Conservation (phyloP, 2,329 filamentous ascomycete species). For the Akanthomyces lecanii region DNA sequence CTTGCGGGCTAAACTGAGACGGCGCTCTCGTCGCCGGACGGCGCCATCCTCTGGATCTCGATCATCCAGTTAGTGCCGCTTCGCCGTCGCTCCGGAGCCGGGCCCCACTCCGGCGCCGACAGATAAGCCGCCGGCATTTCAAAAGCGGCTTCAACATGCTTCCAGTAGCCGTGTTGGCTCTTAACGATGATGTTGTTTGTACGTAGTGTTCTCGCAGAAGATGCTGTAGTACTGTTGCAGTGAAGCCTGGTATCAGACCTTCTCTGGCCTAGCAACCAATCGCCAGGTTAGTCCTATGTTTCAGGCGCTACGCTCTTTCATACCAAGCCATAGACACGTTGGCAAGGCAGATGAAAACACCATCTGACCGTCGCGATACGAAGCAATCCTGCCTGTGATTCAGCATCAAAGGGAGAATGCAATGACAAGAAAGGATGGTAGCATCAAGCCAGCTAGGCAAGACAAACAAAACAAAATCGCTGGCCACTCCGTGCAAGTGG, state of each 20-base stretch:
- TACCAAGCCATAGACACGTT: background rate
- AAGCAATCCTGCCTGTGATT: background rate
- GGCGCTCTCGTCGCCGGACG: background rate
- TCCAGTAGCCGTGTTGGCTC: background rate
- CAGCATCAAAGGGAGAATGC: background rate
- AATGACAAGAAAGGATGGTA: background rate
- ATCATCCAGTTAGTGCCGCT: background rate
- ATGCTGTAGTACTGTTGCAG: no score
- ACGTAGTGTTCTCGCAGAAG: no score
- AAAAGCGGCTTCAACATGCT: background rate
- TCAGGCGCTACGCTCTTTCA: background rate
- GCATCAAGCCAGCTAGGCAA: background rate
- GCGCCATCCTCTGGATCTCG: background rate
- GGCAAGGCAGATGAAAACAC: background rate
- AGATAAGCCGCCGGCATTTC: background rate
- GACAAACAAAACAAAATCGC: background rate
- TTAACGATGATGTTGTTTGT: background rate
- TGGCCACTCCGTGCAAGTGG: background rate
- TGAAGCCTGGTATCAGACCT: no score
- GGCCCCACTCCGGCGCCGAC: slow-evolving; percentile 12
- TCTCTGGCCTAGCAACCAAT: no score
- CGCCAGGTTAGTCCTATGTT: background rate
- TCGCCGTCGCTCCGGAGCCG: slow-evolving; percentile 4
- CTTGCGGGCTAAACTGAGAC: background rate
- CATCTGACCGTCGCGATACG: background rate